Percentiles rank a stretch among this genome's conserved stretches.
Evolutionary conservation across 805 yeast species (phyloP).

Genomic region (Myxozyma neotropica): DNA sequence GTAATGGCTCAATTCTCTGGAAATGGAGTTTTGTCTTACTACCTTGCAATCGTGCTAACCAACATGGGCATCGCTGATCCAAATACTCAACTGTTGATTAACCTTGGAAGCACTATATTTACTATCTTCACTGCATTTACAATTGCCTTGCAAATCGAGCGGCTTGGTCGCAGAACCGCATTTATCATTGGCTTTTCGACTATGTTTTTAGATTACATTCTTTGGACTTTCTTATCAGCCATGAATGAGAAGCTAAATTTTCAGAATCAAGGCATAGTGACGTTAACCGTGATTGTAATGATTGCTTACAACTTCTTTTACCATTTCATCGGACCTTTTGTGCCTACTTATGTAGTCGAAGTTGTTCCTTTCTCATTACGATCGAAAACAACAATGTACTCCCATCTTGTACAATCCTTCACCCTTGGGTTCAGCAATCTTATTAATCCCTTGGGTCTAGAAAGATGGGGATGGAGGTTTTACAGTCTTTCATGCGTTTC

Average conservation of each 20-base stretch:
- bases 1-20: constrained; percentile 54
- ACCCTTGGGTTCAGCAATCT: constrained; percentile 39
- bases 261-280: constrained; percentile 36
- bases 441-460: constrained; percentile 48
- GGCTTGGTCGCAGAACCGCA: constrained; percentile 30
- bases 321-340: constrained; percentile 48
- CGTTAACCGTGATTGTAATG: constrained; percentile 55
- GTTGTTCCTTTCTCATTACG: constrained; percentile 38
- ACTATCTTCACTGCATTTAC: constrained; percentile 37
- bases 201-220: constrained; percentile 47
- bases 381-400: constrained; percentile 32
- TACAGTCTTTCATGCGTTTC: constrained; percentile 44
- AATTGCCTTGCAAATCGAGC: constrained; percentile 39
- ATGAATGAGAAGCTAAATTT: constrained; percentile 35
- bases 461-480: constrained; percentile 49
- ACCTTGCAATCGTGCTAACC: constrained; percentile 53
- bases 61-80: constrained; percentile 57
- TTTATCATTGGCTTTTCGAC: constrained; percentile 42
- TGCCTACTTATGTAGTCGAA: constrained; percentile 50
- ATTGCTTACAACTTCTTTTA: constrained; percentile 42
- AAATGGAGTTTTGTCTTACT: constrained; percentile 56
- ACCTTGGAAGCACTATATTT: constrained; percentile 54
- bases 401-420: constrained; percentile 40
- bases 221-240: constrained; percentile 54
- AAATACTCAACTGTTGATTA: constrained; percentile 40